Evolutionary conservation across 2,329 filamentous ascomycete genomes (phyloP).

Genomic region (Neurospora sp.): DNA sequence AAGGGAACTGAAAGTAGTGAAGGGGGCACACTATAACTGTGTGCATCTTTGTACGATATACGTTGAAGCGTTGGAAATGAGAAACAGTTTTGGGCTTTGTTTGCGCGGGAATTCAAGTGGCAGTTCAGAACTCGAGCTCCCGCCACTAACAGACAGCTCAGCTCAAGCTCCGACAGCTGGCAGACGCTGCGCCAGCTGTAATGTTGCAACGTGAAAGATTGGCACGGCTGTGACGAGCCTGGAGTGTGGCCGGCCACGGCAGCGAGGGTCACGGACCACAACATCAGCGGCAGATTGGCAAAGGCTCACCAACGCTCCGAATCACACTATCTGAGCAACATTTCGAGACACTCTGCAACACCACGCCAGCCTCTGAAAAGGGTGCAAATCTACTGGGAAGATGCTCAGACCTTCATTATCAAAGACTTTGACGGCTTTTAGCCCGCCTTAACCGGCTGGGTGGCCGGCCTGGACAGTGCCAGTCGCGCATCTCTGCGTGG

Average conservation of each 20-base stretch:
- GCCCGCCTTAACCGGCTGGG: constrained; percentile 3
- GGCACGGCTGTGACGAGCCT: background rate
- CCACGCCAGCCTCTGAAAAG: constrained; percentile 6
- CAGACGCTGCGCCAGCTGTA: background rate
- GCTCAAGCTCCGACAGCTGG: background rate
- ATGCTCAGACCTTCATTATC: constrained; percentile 3
- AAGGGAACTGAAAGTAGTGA: background rate
- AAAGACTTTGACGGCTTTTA: constrained; percentile 6
- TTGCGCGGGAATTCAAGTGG: background rate
- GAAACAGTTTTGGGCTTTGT: background rate
- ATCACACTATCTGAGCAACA: constrained; percentile 6
- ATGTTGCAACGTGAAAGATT: background rate
- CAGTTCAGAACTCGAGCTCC: background rate
- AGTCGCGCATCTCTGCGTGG: constrained; percentile 3
- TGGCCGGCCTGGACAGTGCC: constrained; percentile 4
- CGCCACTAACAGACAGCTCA: background rate
- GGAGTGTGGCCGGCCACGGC: background rate
- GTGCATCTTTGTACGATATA: background rate
- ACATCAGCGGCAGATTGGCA: constrained; percentile 3
- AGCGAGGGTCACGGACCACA: background rate
- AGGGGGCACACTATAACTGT: background rate
- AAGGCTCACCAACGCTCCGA: constrained; percentile 3
- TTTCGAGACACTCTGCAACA: constrained; percentile 2
- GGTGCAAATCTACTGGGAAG: constrained; percentile 5
- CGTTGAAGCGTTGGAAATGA: background rate